Percentiles rank a stretch among this genome's conserved stretches.
Evolutionary conservation across 176 grass and related monocot species (phyloP).

Genomic region (Oropetium thomaeum): DNA sequence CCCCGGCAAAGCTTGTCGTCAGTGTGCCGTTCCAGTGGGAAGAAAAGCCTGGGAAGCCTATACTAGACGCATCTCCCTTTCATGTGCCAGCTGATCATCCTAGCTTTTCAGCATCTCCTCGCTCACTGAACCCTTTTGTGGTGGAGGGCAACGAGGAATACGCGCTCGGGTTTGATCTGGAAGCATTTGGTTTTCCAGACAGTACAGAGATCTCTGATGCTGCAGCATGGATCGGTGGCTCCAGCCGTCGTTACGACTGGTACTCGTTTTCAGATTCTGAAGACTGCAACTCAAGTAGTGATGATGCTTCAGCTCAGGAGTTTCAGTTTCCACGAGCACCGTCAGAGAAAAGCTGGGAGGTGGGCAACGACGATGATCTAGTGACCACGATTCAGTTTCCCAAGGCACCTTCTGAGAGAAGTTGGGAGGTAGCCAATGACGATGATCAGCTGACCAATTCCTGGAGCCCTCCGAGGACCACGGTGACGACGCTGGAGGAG

Average conservation of each 20-base stretch:
- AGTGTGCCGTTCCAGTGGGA: conserved; percentile 95
- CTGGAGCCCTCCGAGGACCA: conserved; percentile 35
- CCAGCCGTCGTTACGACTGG: conserved; percentile 41
- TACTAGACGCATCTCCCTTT: conserved; percentile 21
- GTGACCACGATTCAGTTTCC: conserved; percentile 45
- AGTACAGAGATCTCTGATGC: conserved; percentile 28
- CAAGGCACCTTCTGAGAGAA: conserved; percentile 49
- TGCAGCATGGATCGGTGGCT: conserved; percentile 30
- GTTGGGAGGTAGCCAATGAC: conserved; percentile 43
- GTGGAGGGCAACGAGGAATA: conserved; percentile 48
- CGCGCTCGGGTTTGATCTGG: conserved; percentile 49
- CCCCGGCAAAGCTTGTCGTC: conserved; percentile 59
- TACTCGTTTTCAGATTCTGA: conserved; percentile 63
- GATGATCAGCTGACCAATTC: conserved; percentile 19
- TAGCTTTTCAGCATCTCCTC: conserved; percentile 20
- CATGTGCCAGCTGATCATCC: conserved; percentile 6
- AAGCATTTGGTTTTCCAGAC: conserved; percentile 53
- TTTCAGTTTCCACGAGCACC: conserved; percentile 58
- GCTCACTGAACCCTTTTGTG: conserved; percentile 66
- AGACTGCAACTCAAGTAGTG: conserved; percentile 45
- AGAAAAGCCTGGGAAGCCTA: conserved; percentile 78
- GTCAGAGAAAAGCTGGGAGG: conserved; percentile 52
- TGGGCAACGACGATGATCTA: conserved; percentile 33
- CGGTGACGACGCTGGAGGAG: conserved; percentile 80
- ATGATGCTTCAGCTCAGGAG: conserved; percentile 46